Base-by-base conservation (phyloP, 140 eudicot genomes). In the Senecio squalidus region DNA sequence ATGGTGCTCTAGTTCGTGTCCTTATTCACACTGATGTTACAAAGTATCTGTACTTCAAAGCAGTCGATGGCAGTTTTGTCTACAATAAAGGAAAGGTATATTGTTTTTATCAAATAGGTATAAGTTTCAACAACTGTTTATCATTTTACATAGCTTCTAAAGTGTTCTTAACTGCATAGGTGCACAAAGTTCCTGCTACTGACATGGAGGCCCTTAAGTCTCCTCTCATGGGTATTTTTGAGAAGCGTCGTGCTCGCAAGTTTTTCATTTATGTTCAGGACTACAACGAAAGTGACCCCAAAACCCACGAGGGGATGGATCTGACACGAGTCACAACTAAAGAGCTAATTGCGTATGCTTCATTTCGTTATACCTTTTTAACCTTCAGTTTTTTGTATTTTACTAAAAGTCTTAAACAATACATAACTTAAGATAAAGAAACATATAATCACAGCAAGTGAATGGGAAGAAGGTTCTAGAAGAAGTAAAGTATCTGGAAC, bases 31-130 rank as follows among this genome's bases (percentile, higher is more conserved):
- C 98, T 3, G 91, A 91, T 73, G 98, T 91, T 51, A 91, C 98
- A 22, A 91, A 91, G 43, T 86, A 91, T 62, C 73, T 91, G 57
- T 83, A 73, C 65, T 91, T 91, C 48, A 91, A 91, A 77, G 96
- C 98, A 28, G 96, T 91, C 57, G 98, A 91, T 83, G 98, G 98
- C n/a, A 86, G 96, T 80, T 91, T 70, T 81, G 98, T 91, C 50
- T 91, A 76, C 44, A 91, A 77, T 25, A 86, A 91, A 80, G 95
- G 92, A 44, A 91, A 91, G 96, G 98, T 86, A 83, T 60, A 33
- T 4, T 62, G 17, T 16, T 25, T 58, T n/a, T 58, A 4, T 63
- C 14, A 21, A 29, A 34, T 2, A 10, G 2, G 5, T 15, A 4
- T 1, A 5, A 2, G 9, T 10, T 41, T 15, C 3, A 16, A 16